phyloP scores from a whole-genome alignment of 495 filamentous ascomycete species.

The Pseudevernia furfuracea region DNA sequence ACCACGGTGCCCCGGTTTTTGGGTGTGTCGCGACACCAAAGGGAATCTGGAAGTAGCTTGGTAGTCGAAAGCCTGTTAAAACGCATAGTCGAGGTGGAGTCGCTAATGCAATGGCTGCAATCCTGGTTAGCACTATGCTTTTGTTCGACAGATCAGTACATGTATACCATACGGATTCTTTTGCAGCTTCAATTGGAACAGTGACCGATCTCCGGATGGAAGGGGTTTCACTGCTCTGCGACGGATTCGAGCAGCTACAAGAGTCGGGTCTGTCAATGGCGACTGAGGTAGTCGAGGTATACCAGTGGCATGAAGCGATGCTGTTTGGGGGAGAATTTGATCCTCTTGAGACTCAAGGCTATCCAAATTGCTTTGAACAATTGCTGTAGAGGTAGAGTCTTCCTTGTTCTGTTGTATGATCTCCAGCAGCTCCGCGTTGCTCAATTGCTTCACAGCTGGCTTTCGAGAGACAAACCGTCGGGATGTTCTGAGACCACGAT shows the following conservation, averaged over 20 bases:
- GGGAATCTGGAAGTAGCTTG: slow-evolving; percentile 54
- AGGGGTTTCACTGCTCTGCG: slow-evolving; percentile 25
- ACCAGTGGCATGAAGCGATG: background rate
- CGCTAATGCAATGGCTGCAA: slow-evolving; percentile 54
- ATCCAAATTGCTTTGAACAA: background rate
- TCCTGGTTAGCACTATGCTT: slow-evolving; percentile 26
- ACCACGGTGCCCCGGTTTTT: slow-evolving; percentile 46
- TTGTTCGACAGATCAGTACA: slow-evolving; percentile 14
- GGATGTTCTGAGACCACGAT: background rate
- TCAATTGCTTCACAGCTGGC: slow-evolving; percentile 9
- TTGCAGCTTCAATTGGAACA: slow-evolving; percentile 44
- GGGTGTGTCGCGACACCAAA: slow-evolving; percentile 54
- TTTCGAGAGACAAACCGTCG: background rate
- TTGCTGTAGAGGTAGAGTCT: background rate
- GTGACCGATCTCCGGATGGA: slow-evolving; percentile 27
- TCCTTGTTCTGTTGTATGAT: slow-evolving; percentile 2
- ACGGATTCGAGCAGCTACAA: slow-evolving; percentile 36
- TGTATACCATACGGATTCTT: slow-evolving; percentile 54
- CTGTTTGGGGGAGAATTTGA: background rate
- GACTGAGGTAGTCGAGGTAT: slow-evolving; percentile 18
- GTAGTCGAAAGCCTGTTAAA: slow-evolving; percentile 49
- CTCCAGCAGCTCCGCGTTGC: slow-evolving; percentile 13
- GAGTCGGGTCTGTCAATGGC: slow-evolving; percentile 19
- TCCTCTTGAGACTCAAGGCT: background rate
- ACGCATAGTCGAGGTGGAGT: slow-evolving; percentile 55